Conservation (phyloP, 2,329 filamentous ascomycete genomes). For the Exophiala alcalophila region DNA sequence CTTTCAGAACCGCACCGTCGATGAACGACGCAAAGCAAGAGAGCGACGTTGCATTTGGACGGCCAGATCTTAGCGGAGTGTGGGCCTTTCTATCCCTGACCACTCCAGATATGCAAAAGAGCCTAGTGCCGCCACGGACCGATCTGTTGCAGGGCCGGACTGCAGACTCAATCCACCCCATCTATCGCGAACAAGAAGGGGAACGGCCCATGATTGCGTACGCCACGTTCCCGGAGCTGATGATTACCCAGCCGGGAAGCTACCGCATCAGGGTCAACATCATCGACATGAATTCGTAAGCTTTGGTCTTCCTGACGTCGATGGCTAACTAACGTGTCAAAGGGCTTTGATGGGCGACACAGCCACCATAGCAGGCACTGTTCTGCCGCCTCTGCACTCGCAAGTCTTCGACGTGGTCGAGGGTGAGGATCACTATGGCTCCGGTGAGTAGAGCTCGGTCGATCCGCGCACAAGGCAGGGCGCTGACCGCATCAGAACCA, state of each 20-base stretch:
- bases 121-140: conserved; percentile 20
- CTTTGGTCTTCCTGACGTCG: background rate
- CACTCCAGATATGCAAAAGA: conserved; percentile 19
- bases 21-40: conserved; percentile 3
- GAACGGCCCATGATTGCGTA: conserved; percentile 24
- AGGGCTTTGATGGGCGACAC: conserved; percentile 6
- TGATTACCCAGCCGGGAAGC: conserved; percentile 24
- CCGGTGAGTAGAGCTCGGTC: conserved; percentile 8
- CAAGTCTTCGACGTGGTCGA: conserved; percentile 25
- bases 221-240: conserved; percentile 25
- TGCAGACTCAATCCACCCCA: conserved; percentile 28
- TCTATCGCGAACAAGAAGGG: conserved; percentile 13
- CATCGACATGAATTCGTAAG: conserved; percentile 30
- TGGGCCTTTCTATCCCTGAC: conserved; percentile 29
- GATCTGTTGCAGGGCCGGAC: conserved; percentile 27
- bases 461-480: background rate
- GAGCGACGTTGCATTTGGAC: conserved; percentile 1
- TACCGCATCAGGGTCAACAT: conserved; percentile 28
- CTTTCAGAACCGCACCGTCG: conserved; percentile 8
- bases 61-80: conserved; percentile 21
- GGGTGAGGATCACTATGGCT: conserved; percentile 14
- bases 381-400: conserved; percentile 22
- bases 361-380: conserved; percentile 4
- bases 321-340: conserved; percentile 1
- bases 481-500: conserved; percentile 9